Percentiles rank a stretch among this genome's conserved stretches.
Evolutionary conservation across 192 early-diverging fungal genomes (phyloP).

Genomic region (Coemansia sp.): DNA sequence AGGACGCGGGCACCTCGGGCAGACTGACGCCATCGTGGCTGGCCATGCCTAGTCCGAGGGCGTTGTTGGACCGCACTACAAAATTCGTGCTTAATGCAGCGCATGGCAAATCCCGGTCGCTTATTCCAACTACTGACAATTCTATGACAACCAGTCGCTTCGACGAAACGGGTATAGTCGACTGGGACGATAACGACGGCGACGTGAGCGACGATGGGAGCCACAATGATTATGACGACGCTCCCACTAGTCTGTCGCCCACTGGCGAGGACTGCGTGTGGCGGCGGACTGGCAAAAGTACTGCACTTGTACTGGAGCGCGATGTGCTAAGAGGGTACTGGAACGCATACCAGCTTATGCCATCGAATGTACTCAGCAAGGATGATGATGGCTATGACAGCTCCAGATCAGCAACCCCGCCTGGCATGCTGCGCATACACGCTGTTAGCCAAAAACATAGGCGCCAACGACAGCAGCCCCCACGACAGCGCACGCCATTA

Average conservation of each 20-base stretch:
- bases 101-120: conserved; percentile 44
- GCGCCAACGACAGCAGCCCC: conserved; percentile 5
- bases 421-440: conserved; percentile 26
- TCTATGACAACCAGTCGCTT: background rate
- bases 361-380: background rate
- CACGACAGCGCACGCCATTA: conserved; percentile 14
- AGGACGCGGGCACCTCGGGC: conserved; percentile 2
- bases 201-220: background rate
- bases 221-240: background rate
- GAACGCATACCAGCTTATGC: conserved; percentile 6
- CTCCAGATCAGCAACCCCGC: conserved; percentile 15
- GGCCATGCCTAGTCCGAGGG: conserved; percentile 21
- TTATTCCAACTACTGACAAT: conserved; percentile 39
- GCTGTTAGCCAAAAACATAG: background rate
- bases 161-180: background rate
- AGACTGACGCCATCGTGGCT: conserved; percentile 21
- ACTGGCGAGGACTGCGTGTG: background rate
- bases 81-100: conserved; percentile 50
- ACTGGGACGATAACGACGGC: conserved; percentile 6
- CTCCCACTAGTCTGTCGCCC: background rate
- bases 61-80: conserved; percentile 37
- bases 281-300: background rate
- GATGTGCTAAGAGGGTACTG: conserved; percentile 36
- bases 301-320: conserved; percentile 27
- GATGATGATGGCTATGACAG: background rate